Conservation (phyloP, 148 eudicot species). For the Polygonum aviculare region DNA sequence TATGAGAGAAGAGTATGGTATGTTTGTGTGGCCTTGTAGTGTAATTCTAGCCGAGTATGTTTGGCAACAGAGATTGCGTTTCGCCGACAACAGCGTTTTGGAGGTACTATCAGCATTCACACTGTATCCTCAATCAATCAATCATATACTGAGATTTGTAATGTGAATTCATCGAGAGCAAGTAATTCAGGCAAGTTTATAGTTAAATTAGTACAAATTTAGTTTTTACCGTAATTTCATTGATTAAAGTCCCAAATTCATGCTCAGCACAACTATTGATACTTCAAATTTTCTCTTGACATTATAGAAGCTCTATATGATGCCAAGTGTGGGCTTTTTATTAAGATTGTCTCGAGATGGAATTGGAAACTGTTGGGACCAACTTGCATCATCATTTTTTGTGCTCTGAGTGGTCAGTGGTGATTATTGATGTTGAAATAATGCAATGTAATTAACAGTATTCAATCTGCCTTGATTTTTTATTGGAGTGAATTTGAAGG, state of each 20-base stretch:
- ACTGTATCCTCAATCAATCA: neutral
- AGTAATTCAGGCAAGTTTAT: neutral
- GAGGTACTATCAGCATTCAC: slow-evolving; percentile 37
- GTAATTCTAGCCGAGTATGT: slow-evolving; percentile 79
- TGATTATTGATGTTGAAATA: neutral
- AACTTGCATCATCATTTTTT: neutral
- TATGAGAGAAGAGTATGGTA: too few relatives aligned
- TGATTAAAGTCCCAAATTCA: neutral
- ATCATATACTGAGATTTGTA: neutral
- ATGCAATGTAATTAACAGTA: neutral
- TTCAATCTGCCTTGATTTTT: neutral
- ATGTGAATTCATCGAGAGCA: neutral
- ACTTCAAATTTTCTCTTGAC: neutral
- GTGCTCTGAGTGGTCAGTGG: neutral
- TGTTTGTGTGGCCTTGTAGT: slow-evolving; percentile 85
- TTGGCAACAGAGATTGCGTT: slow-evolving; percentile 78
- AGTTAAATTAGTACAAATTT: too few relatives aligned
- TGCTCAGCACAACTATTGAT: neutral
- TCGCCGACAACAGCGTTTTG: slow-evolving; percentile 41
- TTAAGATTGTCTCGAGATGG: neutral
- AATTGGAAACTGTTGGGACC: neutral
- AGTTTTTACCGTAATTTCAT: neutral
- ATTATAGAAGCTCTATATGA: neutral
- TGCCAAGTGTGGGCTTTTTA: neutral
- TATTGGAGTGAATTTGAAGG: neutral